Base-by-base conservation (phyloP, 2,329 filamentous ascomycete species). In the Pseudocercospora musae region DNA sequence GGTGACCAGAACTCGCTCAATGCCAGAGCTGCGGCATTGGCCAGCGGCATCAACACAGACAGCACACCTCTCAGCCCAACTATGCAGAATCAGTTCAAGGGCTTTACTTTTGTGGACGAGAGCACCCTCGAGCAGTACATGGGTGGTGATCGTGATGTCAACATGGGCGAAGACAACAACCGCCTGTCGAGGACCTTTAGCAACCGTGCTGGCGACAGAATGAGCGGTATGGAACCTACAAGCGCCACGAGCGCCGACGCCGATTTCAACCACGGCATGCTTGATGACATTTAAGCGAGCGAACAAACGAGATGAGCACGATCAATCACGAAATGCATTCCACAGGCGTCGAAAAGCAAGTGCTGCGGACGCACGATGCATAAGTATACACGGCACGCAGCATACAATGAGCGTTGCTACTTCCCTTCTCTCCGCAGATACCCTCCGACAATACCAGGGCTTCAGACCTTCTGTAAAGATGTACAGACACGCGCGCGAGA, bases 61-160 rank as follows among this genome's bases (percentile, higher is more conserved):
- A 96, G 91, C 13, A 99, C 95, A 0, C 95, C 95, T 0, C 82
- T 99, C 23, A 96, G 92, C 13, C 95, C 95, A 0, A 96, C 92
- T 2, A 93, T 97, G 78, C 95, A 99, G 78, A 95, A 94, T 66
- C 97, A 98, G 74, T 99, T 99, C 81, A 91, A 95, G 73, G 95
- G 95, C 33, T 99, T 99, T 78, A 99, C 95, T 0, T 99, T 96
- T 76, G 95, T 98, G n/a, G 95, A 98, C 71, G 94, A 98, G 79
- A 97, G 91, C 73, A 91, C 91, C 1, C 88, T 99, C 60, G 93
- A 98, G 57, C 91, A 94, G 66, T 89, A 95, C 68, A 92, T 91
- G 60, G 74, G 71, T 21, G 74, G 71, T 21, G 76, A 78, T 58
- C 72, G 76, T n/a, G 71, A 79, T 73, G 59, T 72, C 70, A 65